Base-by-base conservation (phyloP, 1,284 basidiomycete species). In the Phlebopus sp. region DNA sequence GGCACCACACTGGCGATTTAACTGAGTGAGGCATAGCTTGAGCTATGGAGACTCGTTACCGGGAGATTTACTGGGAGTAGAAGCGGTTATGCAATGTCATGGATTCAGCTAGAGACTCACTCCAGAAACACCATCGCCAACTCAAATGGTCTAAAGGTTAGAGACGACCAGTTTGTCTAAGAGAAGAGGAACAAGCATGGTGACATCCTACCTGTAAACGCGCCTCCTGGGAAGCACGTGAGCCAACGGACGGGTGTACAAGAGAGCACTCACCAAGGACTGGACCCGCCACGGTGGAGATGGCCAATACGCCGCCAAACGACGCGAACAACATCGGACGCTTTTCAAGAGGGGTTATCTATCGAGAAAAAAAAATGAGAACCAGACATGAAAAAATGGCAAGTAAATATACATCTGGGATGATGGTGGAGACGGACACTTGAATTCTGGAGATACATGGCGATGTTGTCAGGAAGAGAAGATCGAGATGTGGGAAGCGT, bases 91-190 rank as follows among this genome's bases (percentile, higher is more conserved):
- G 5, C 11, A 34, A 15, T 11, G 13, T 34, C 32, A 4, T 13
- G 4, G 4, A 14, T 5, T 5, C 32, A 34, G 17, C 5, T 11
- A 25, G 13, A 13, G 18, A 38, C 37, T 38, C 18, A 38, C 37
- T 74, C 61, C 67, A 73, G 63, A 72, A 74, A 52, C 69, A 73
- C 64, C 67, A 69, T 29, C 67, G 55, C 67, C 67, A 68, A 6
- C 56, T 53, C 37, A 66, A 52, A 10, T 62, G 56, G 34, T 68
- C 56, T n/a, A 19, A 38, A n/a, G n/a, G n/a, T n/a, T n/a, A n/a
- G n/a, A 14, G 37, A 19, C 8, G 17, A 19, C 4, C 37, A 11
- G 13, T 38, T 38, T 19, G 37, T 25, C 8, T 5, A 19, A 13
- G 17, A 19, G 37, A 38, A 38, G 15, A 38, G 18, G 23, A 14